Base-by-base conservation (phyloP, 2,329 filamentous ascomycete species). In the Podosphaera xanthii region DNA sequence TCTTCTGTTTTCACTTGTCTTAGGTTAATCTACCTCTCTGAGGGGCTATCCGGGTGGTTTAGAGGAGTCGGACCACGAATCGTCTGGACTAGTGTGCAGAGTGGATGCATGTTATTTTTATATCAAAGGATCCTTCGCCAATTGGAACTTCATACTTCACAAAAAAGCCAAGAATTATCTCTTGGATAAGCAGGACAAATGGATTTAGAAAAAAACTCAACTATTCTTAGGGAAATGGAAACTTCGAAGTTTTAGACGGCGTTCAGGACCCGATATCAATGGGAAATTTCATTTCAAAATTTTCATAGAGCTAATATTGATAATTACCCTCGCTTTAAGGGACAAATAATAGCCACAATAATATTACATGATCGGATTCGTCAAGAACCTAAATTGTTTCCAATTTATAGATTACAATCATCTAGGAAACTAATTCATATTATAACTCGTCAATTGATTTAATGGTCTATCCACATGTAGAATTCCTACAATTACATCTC, bases 81-180 rank as follows among this genome's bases (percentile, higher is more conserved):
- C 60, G 87, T 97, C 12, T 98, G 92, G 92, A 98, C 92, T 31
- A 95, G 91, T 67, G 87, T 97, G 60, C 92, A 98, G 74, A 95
- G 87, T 68, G 87, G 90, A 49, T 94, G 88, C 64, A 97, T 97
- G 91, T 76, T 97, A 69, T 90, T 97, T 65, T 75, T 96, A 70
- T 97, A 97, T 71, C 91, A 97, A 73, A 85, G 83, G 61, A 75
- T 97, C 59, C 73, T 97, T 68, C 83, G 85, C 67, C 81, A 83
- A 71, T 77, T 97, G 64, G 85, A 90, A 60, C 64, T 71, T 48
- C 72, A 73, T 42, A 57, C 60, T 56, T 38, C 61, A 38, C 36
- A 55, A 38, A 34, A 34, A 33, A 4, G 10, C 5, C 40, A 12
- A 44, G 40, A 44, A 6, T 12, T 44, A 44, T 3, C 40, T 3